Conservation (phyloP, 768 basidiomycete species). For the Rhizopogon salebrosus region DNA sequence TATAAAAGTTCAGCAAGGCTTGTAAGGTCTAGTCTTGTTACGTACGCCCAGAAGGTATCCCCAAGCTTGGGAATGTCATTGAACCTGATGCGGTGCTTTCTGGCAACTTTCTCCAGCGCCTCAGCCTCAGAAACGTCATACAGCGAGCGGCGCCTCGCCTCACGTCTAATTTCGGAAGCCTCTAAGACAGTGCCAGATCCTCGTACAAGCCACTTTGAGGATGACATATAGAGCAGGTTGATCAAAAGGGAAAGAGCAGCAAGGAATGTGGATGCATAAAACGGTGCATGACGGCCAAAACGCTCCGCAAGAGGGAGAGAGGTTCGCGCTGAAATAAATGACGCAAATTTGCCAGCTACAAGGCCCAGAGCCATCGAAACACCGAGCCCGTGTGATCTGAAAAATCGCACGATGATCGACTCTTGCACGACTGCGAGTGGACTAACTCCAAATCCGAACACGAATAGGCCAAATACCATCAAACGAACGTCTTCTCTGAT, state of each 20-base stretch:
- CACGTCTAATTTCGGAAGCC: constrained; percentile 53
- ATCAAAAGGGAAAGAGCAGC: constrained; percentile 61
- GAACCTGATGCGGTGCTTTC: constrained; percentile 58
- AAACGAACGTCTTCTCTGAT: constrained; percentile 51
- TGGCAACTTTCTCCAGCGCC: constrained; percentile 60
- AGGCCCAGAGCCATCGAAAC: constrained; percentile 80
- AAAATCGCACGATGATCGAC: constrained; percentile 80
- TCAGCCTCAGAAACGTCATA: constrained; percentile 51
- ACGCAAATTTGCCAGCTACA: constrained; percentile 73
- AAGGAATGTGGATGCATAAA: constrained; percentile 61
- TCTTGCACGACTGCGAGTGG: constrained; percentile 83
- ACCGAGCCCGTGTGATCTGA: constrained; percentile 69
- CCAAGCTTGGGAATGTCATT: constrained; percentile 61
- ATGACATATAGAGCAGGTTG: constrained; percentile 62
- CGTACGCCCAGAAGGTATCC: constrained; percentile 76
- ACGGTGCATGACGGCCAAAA: constrained; percentile 69
- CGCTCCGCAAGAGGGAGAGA: constrained; percentile 69
- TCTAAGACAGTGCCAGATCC: constrained; percentile 61
- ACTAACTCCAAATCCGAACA: constrained; percentile 76
- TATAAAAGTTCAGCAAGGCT: constrained; percentile 19
- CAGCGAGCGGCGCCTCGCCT: constrained; percentile 42
- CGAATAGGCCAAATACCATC: constrained; percentile 73
- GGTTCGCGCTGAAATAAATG: constrained; percentile 70
- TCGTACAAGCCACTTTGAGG: constrained; percentile 59
- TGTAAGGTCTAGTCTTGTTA: constrained; percentile 1